Base-by-base conservation (phyloP, 2,329 filamentous ascomycete species). In the Anthostomella pinea region DNA sequence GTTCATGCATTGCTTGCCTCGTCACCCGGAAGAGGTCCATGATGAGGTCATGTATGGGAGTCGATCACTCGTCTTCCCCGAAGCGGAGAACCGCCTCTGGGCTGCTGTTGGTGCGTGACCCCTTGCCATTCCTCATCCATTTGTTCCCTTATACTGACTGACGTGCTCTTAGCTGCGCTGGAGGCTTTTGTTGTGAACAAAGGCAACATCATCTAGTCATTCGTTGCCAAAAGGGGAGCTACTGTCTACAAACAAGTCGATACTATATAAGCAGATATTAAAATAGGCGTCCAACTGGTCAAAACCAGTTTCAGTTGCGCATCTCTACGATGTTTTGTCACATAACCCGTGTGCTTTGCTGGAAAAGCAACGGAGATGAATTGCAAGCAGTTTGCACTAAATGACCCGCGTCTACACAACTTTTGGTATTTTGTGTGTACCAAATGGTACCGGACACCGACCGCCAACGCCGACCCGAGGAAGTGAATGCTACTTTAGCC, bases 1-100 rank as follows among this genome's bases (percentile, higher is more conserved):
- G 65, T 98, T 98, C 63, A 96, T 98, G 93, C 93, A 98, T 70
- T 98, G 93, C 62, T 67, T 98, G 41, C 93, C 93, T 10, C 79
- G 93, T 45, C 90, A 98, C 59, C 78, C 79, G 0, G 91, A 98
- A 63, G 93, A 98, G 68, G 93, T 98, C 21, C 81, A 77, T 39
- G 91, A 98, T 56, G 89, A 93, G 57, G 90, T 98, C 2, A 97
- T 98, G 59, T 96, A 97, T 64, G 82, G 87, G 30, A 73, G 79
- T 0, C 77, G 84, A 55, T 95, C 87, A 24, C 69, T 98, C 17
- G 93, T 97, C 4, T 98, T 96, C 68, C 81, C 79, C 2, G 93
- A 98, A 65, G 93, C 88, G 0, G 90, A 97, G 68, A 98, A 98
- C 60, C 81, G 93, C 48, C 64, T 98, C 22, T 98, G 89, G 86